Percentiles rank a stretch among this genome's conserved stretches.
phyloP scores from a whole-genome alignment of 352 stramenopile genomes.

The Globisporangium heterothallicum region DNA sequence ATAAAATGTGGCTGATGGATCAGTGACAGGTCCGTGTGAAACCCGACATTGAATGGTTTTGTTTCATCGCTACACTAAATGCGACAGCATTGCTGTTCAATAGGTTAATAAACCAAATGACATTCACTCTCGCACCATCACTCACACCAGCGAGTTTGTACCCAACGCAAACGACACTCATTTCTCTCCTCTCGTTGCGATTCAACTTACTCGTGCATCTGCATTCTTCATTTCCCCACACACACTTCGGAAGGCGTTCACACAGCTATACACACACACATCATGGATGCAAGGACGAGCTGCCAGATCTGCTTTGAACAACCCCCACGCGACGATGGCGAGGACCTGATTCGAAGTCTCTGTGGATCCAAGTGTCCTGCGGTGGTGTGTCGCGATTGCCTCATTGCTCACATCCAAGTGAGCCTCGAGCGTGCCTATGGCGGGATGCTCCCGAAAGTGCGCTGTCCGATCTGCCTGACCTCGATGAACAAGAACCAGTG shows the following conservation, averaged over 20 bases:
- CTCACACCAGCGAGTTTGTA: no score
- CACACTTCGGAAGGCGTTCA: no score
- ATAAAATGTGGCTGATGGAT: no score
- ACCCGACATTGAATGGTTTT: no score
- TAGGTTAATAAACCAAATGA: no score
- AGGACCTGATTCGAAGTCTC: constrained; percentile 1
- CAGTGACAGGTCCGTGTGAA: no score
- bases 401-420: constrained; percentile 21
- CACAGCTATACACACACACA: no score
- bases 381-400: constrained; percentile 17
- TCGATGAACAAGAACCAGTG: constrained; percentile 18
- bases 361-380: constrained; percentile 20
- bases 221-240: background rate
- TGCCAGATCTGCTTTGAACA: constrained; percentile 38
- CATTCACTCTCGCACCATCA: no score
- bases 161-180: no score
- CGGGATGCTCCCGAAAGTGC: constrained; percentile 23
- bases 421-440: constrained; percentile 22
- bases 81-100: no score
- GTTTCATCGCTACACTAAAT: no score
- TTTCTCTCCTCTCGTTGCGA: background rate
- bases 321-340: background rate
- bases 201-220: background rate
- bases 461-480: constrained; percentile 24
- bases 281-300: background rate